These are phyloP conservation scores for Termitomyces sp. DNA, from an alignment of 768 basidiomycete genomes.

Conservation along the genomic window DNA sequence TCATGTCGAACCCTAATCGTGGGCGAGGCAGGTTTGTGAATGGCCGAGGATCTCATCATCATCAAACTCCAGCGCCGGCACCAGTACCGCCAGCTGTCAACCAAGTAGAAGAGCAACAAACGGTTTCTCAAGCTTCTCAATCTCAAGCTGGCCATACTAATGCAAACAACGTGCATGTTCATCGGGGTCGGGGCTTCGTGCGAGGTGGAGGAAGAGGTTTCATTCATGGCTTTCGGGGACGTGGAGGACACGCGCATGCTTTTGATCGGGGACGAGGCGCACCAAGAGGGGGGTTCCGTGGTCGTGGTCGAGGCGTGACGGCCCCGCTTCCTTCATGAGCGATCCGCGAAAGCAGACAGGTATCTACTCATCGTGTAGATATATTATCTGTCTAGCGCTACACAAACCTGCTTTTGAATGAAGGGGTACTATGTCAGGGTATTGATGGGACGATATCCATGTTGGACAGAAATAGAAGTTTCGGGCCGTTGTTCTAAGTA, in stretches of 20 bases:
- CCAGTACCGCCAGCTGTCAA: slow-evolving; percentile 2
- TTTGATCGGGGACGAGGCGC: slow-evolving; percentile 32
- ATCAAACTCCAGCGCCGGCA: neutral
- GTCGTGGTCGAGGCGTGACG: slow-evolving; percentile 33
- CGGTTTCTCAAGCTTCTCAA: slow-evolving; percentile 3
- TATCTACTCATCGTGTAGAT: neutral
- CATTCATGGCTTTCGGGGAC: slow-evolving; percentile 26
- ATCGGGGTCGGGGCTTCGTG: slow-evolving; percentile 23
- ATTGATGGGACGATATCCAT: too few species aligned
- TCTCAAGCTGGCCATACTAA: slow-evolving; percentile 5
- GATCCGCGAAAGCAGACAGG: neutral
- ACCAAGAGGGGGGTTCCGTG: slow-evolving; percentile 31
- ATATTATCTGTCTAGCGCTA: neutral
- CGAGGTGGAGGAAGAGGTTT: slow-evolving; percentile 30
- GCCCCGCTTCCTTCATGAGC: slow-evolving; percentile 25
- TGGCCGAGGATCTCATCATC: slow-evolving; percentile 29
- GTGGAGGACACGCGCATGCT: slow-evolving; percentile 24
- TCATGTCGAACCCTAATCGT: slow-evolving; percentile 77
- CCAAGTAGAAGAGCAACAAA: slow-evolving; percentile 10
- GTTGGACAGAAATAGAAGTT: too few species aligned
- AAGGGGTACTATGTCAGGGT: too few species aligned
- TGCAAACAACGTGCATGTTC: slow-evolving; percentile 16
- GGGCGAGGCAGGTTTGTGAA: slow-evolving; percentile 33
- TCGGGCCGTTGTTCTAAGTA: neutral
- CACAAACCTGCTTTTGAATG: neutral